Percentiles rank a stretch among this genome's conserved stretches.
These are phyloP conservation scores for Pseudogymnoascus destructans DNA, from an alignment of 2,329 filamentous ascomycete species.

Conservation along the genomic window DNA sequence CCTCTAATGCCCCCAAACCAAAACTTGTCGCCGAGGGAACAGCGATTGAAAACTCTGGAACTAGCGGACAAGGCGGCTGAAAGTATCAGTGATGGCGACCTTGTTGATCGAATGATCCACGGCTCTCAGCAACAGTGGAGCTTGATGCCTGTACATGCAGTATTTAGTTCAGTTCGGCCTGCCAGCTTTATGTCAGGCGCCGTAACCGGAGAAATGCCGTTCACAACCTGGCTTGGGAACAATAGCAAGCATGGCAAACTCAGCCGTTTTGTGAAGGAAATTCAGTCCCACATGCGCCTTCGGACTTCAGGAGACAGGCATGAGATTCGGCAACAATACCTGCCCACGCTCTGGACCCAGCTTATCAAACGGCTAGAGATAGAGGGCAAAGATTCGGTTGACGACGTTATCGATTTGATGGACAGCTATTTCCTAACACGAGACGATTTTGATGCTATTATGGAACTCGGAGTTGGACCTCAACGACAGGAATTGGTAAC, in stretches of 20 bases:
- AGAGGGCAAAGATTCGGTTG: conserved; percentile 71
- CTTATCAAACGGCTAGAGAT: conserved; percentile 60
- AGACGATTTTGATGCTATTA: conserved; percentile 86
- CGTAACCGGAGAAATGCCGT: conserved; percentile 55
- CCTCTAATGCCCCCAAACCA: conserved; percentile 46
- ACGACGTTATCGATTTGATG: conserved; percentile 85
- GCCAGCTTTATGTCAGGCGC: conserved; percentile 77
- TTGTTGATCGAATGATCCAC: conserved; percentile 97
- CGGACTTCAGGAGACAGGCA: conserved; percentile 81
- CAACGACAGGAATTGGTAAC: conserved; percentile 64
- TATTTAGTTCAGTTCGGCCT: conserved; percentile 89
- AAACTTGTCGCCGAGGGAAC: conserved; percentile 50
- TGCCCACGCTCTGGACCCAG: conserved; percentile 76
- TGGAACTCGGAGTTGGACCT: conserved; percentile 78
- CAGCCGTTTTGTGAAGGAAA: conserved; percentile 73
- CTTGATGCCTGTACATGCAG: conserved; percentile 88
- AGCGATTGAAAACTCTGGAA: conserved; percentile 71
- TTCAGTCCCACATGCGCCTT: conserved; percentile 94
- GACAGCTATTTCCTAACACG: conserved; percentile 91
- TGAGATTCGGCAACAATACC: conserved; percentile 87
- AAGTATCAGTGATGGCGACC: conserved; percentile 92
- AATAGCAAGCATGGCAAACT: conserved; percentile 78
- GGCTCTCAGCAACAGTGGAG: conserved; percentile 97
- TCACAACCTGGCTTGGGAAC: conserved; percentile 88
- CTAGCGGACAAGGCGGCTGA: conserved; percentile 78